Evolutionary conservation across 129 eudicot genomes (phyloP).

Genomic region (Flaveria brownii): DNA sequence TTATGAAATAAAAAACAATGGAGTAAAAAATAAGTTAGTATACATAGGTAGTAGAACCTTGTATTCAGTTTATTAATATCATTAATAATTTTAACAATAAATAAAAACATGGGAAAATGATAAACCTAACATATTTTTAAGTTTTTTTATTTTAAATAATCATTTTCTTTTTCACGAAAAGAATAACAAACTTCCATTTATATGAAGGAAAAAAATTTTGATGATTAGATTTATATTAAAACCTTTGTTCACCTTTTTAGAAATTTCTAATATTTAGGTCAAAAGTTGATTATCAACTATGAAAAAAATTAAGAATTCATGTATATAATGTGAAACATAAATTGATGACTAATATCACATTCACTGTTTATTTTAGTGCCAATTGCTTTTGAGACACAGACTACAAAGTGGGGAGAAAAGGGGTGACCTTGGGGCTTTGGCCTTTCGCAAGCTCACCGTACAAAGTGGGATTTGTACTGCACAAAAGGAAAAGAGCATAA

Average conservation of each 20-base stretch:
- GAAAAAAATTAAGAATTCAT: not conserved
- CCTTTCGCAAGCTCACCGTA: conserved; percentile 67
- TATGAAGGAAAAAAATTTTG: too few species aligned
- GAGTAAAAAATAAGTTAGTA: not conserved
- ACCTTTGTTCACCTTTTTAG: too few species aligned
- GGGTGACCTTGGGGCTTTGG: conserved; percentile 86
- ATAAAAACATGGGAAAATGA: not conserved
- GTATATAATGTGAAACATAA: not conserved
- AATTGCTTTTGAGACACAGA: not conserved
- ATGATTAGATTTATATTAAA: too few species aligned
- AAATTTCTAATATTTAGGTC: not conserved
- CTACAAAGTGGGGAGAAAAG: not conserved
- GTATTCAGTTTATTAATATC: too few species aligned
- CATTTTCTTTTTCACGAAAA: too few species aligned
- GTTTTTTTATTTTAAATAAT: too few species aligned
- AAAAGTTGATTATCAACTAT: not conserved
- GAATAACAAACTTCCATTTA: too few species aligned
- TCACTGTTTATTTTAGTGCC: not conserved
- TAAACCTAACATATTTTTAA: too few species aligned
- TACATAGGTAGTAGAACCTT: not conserved
- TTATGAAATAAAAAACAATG: not conserved
- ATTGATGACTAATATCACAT: not conserved
- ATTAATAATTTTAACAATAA: not conserved
- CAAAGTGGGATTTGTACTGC: conserved; percentile 69
- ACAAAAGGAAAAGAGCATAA: conserved; percentile 4